Evolutionary conservation across 257 asterid genomes (phyloP).

Genomic region (Solanum arcanum): DNA sequence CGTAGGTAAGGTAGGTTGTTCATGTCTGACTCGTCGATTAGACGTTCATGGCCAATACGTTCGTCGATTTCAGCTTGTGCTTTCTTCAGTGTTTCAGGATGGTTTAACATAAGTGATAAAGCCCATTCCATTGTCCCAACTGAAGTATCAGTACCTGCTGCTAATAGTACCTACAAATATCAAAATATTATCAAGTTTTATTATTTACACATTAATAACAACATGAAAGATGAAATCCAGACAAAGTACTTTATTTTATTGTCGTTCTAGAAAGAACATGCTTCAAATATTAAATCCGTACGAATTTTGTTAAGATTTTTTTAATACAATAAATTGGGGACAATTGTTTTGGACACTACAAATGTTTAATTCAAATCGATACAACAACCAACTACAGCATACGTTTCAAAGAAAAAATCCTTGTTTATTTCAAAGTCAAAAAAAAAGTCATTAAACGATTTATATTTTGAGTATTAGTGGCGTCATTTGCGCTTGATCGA

Average conservation of each 20-base stretch:
- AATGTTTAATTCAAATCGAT: not conserved
- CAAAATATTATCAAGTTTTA: not conserved
- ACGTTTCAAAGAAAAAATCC: not conserved
- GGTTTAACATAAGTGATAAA: conserved; percentile 35
- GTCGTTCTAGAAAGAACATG: too few relatives aligned
- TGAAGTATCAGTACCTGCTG: conserved; percentile 61
- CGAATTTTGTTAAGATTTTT: not conserved
- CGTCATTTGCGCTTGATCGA: not conserved
- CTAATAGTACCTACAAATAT: conserved; percentile 24
- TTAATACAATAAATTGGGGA: not conserved
- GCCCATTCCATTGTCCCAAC: conserved; percentile 64
- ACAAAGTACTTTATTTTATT: not conserved
- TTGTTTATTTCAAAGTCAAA: not conserved
- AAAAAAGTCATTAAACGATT: not conserved
- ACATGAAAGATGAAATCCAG: not conserved
- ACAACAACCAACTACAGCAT: not conserved
- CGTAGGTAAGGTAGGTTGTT: conserved; percentile 36
- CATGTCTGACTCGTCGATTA: conserved; percentile 35
- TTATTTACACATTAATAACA: not conserved
- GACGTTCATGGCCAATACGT: conserved; percentile 16
- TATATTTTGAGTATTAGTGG: not conserved
- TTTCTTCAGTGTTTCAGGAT: conserved; percentile 33
- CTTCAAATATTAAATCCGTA: too few relatives aligned
- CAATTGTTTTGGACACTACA: not conserved
- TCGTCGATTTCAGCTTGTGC: conserved; percentile 46